Evolutionary conservation across 495 filamentous ascomycete species (phyloP).

Genomic region (Podospora pseudocomata): DNA sequence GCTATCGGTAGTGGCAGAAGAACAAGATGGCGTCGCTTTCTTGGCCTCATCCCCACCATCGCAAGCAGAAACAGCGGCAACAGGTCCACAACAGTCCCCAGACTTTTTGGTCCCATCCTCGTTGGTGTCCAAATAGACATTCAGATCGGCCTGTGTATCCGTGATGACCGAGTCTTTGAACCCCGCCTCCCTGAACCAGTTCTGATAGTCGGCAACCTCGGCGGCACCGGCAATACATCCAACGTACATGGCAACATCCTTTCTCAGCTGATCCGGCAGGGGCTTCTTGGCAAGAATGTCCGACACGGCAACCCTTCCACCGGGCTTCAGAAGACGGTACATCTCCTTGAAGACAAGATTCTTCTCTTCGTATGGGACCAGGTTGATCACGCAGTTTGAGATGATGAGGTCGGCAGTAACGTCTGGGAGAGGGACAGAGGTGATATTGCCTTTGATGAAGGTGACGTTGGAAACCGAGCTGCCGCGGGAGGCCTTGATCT

Average conservation of each 20-base stretch:
- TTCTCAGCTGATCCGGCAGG: conserved; percentile 48
- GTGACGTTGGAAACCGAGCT: conserved; percentile 29
- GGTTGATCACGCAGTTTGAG: conserved; percentile 59
- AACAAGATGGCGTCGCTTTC: not conserved
- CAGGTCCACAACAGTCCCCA: conserved; percentile 4
- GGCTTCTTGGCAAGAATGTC: conserved; percentile 58
- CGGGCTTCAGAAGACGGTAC: conserved; percentile 56
- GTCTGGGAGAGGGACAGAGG: conserved; percentile 44
- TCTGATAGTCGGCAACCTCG: conserved; percentile 51
- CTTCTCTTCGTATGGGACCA: conserved; percentile 58
- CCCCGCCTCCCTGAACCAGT: conserved; percentile 50
- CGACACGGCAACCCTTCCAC: conserved; percentile 60
- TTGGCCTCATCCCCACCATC: not conserved
- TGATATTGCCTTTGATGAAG: conserved; percentile 56
- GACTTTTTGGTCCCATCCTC: conserved; percentile 23
- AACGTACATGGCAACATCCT: conserved; percentile 52
- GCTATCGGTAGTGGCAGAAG: conserved; percentile 4
- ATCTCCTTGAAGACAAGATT: conserved; percentile 58
- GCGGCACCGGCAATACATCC: conserved; percentile 62
- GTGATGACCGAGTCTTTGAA: conserved; percentile 56
- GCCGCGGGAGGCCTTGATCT: conserved; percentile 33
- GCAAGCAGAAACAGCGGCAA: not conserved
- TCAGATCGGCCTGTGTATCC: conserved; percentile 53
- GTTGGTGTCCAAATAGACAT: conserved; percentile 50
- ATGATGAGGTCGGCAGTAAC: conserved; percentile 56